Percentiles rank a stretch among this genome's conserved stretches.
phyloP scores from a whole-genome alignment of 1,139 yeast genomes.

The Candida dubliniensis region DNA sequence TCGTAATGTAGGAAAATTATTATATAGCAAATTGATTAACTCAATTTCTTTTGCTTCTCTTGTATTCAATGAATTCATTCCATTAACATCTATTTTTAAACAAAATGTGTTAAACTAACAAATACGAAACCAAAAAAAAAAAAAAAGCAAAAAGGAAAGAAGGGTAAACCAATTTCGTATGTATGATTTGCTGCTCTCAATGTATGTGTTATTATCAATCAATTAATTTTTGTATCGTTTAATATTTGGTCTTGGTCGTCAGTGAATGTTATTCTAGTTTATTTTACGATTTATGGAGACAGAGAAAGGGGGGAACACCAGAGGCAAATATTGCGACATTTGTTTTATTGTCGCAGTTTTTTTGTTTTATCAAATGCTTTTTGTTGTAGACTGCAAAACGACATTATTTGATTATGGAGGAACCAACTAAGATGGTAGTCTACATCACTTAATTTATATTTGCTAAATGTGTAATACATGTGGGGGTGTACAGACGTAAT shows the following conservation, averaged over 20 bases:
- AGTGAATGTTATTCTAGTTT: background rate
- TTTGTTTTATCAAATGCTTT: background rate
- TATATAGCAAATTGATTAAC: constrained; percentile 22
- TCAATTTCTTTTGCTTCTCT: constrained; percentile 11
- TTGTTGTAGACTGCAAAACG: background rate
- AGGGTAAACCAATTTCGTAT: too few relatives aligned
- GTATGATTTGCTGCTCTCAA: too few relatives aligned
- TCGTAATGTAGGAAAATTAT: constrained; percentile 25
- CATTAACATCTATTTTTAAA: too few relatives aligned
- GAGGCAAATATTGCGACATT: background rate
- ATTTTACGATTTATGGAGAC: background rate
- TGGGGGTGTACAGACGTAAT: background rate
- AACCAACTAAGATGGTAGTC: background rate
- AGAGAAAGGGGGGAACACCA: background rate
- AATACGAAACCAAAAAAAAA: too few relatives aligned
- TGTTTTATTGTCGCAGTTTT: background rate
- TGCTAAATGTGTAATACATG: too few relatives aligned
- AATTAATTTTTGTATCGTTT: too few relatives aligned
- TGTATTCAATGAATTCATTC: constrained; percentile 6
- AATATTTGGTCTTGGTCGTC: too few relatives aligned
- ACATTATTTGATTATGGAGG: background rate
- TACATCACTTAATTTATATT: too few relatives aligned
- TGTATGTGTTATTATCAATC: too few relatives aligned
- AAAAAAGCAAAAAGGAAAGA: background rate
- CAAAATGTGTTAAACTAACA: too few relatives aligned